These are phyloP conservation scores for Backusella westeae DNA, from an alignment of 192 early-diverging fungal genomes.

Conservation along the genomic window DNA sequence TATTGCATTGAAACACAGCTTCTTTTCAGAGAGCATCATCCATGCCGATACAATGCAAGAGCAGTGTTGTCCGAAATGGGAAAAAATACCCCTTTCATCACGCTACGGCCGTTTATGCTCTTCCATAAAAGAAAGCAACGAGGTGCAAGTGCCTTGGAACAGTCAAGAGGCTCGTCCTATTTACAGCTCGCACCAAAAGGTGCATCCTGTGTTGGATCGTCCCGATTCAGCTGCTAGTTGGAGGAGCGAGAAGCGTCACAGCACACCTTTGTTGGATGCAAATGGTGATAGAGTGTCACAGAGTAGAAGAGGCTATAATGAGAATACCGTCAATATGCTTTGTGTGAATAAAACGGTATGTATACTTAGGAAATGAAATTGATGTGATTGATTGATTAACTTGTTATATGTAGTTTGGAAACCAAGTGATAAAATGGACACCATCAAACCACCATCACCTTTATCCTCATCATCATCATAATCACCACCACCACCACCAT, in stretches of 20 bases:
- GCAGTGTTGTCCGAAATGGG: not conserved
- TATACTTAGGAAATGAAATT: not conserved
- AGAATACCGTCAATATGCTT: not conserved
- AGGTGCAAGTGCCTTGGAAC: not conserved
- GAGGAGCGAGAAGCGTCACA: not conserved
- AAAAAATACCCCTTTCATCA: not conserved
- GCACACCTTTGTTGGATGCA: not conserved
- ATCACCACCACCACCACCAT: not conserved
- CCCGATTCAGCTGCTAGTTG: not conserved
- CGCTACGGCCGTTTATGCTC: not conserved
- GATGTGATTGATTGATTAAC: not conserved
- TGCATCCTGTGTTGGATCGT: constrained; percentile 1
- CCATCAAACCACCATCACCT: not conserved
- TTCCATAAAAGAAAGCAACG: not conserved
- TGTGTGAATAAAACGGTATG: not conserved
- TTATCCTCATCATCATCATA: not conserved
- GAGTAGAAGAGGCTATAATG: not conserved
- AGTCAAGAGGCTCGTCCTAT: not conserved
- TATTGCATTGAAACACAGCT: constrained; percentile 63
- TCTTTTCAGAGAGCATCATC: constrained; percentile 40
- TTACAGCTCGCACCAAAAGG: constrained; percentile 14
- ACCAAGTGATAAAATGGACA: constrained; percentile 12
- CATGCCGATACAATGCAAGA: not conserved
- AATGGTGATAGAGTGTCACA: not conserved
- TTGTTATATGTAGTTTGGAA: not conserved